Conservation (phyloP, 208 protist genomes). For the Phytomonas serpens region DNA sequence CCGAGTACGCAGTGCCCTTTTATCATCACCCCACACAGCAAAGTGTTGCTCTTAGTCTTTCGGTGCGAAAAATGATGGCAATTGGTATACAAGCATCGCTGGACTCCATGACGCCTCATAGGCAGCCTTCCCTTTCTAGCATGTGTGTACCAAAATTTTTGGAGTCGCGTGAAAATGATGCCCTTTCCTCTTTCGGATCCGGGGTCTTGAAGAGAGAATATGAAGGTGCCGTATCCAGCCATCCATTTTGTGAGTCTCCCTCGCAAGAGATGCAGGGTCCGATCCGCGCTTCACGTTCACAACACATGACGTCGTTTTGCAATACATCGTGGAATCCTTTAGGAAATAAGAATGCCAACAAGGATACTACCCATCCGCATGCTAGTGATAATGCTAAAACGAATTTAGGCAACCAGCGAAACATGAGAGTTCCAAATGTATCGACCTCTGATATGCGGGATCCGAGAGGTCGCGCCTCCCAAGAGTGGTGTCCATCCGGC, state of each 20-base stretch:
- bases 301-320: neutral
- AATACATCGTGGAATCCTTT: neutral
- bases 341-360: neutral
- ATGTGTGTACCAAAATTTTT: neutral
- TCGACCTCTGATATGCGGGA: neutral
- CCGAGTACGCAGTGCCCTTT: slow-evolving; percentile 83
- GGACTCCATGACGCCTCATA: neutral
- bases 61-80: slow-evolving; percentile 25
- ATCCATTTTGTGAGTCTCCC: neutral
- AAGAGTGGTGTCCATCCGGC: neutral
- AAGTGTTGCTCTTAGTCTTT: slow-evolving; percentile 47
- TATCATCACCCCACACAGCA: slow-evolving; percentile 75
- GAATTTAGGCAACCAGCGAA: neutral
- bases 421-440: neutral
- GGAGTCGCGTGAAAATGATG: neutral
- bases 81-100: slow-evolving; percentile 20
- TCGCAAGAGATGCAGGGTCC: neutral
- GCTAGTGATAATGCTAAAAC: neutral
- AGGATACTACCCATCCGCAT: neutral
- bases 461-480: neutral
- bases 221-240: neutral
- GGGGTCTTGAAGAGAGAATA: neutral
- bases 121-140: neutral
- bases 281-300: neutral
- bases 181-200: neutral